These are phyloP conservation scores for Trifolium subterraneum DNA, from an alignment of 306 rosid species.

Conservation along the genomic window DNA sequence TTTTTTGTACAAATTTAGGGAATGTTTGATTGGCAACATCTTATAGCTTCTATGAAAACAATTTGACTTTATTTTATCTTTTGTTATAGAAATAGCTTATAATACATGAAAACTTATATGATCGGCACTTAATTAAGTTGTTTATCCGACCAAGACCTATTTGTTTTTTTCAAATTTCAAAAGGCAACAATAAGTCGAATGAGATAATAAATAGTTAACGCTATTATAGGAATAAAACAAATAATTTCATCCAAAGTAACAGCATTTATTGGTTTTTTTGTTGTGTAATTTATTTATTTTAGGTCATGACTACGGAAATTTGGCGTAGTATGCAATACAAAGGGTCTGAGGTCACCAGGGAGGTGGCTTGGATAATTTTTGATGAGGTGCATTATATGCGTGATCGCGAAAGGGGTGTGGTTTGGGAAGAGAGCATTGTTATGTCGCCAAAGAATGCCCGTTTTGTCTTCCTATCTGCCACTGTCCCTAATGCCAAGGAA, in stretches of 20 bases:
- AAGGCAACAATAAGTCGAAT: neutral
- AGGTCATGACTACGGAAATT: constrained; percentile 98
- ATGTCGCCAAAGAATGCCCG: constrained; percentile 93
- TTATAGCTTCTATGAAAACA: neutral
- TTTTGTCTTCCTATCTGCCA: constrained; percentile 93
- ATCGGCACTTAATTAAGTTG: neutral
- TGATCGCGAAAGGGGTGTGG: constrained; percentile 94
- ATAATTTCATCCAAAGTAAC: neutral
- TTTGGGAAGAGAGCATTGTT: constrained; percentile 99
- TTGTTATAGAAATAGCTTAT: neutral
- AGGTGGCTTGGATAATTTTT: constrained; percentile 94
- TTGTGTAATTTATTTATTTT: neutral
- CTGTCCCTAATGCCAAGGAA: constrained; percentile 94
- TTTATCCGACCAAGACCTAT: neutral
- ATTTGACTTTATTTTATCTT: neutral
- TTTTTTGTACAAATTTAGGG: neutral
- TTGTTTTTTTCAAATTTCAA: neutral
- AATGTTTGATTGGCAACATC: neutral
- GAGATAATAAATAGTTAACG: neutral
- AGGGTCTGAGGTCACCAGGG: constrained; percentile 88
- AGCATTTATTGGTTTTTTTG: neutral
- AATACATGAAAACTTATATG: neutral
- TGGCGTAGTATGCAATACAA: constrained; percentile 99
- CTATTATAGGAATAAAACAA: neutral
- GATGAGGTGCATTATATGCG: constrained; percentile 99